phyloP scores from a whole-genome alignment of 768 basidiomycete genomes.

The Coprinopsis sp. region DNA sequence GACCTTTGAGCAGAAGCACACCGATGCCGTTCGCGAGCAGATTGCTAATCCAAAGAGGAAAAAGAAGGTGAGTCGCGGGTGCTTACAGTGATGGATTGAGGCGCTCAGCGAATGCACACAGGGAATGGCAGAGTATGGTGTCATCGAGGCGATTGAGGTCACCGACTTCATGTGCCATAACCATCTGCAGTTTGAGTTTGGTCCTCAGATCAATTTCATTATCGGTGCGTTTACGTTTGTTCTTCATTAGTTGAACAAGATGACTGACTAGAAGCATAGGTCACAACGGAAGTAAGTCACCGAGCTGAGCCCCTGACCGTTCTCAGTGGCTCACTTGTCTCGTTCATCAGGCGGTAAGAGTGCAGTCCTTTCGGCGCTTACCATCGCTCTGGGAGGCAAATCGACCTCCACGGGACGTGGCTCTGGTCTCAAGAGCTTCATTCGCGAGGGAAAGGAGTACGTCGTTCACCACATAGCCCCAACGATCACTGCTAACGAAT shows the following conservation, averaged over 20 bases:
- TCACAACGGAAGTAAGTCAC: constrained; percentile 82
- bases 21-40: not conserved
- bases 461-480: constrained; percentile 17
- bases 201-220: constrained; percentile 95
- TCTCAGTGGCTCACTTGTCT: constrained; percentile 1
- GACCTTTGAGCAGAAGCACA: constrained; percentile 5
- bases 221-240: constrained; percentile 53
- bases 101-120: constrained; percentile 23
- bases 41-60: not conserved
- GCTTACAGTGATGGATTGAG: not conserved
- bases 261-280: constrained; percentile 38
- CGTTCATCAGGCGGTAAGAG: constrained; percentile 99
- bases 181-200: constrained; percentile 77
- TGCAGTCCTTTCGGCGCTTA: constrained; percentile 88
- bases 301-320: not conserved
- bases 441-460: constrained; percentile 78
- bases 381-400: constrained; percentile 91
- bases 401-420: constrained; percentile 89
- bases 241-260: not conserved
- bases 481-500: not conserved
- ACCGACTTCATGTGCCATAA: constrained; percentile 96
- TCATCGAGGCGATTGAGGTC: constrained; percentile 83
- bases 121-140: constrained; percentile 81
- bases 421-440: constrained; percentile 76
- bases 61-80: constrained; percentile 1